Evolutionary conservation across 140 eudicot species (phyloP).

Genomic region (Erigeron philadelphicus): DNA sequence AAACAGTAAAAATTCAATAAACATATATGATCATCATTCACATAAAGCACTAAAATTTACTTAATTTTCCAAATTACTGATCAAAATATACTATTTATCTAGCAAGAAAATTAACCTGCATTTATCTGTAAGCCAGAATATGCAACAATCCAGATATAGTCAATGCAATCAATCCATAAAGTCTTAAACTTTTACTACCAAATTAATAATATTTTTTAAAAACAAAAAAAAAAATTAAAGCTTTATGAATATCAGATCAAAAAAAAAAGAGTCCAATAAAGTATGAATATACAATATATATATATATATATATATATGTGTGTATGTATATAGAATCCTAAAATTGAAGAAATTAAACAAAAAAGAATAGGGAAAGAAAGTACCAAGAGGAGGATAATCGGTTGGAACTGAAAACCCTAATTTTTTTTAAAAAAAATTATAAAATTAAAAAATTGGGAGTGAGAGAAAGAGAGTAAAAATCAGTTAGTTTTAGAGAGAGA

Average conservation of each 20-base stretch:
- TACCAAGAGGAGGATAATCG: slow-evolving; percentile 3
- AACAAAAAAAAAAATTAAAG: background rate
- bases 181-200: too few relatives aligned
- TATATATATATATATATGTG: slow-evolving; percentile 14
- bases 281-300: background rate
- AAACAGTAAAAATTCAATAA: slow-evolving; percentile 7
- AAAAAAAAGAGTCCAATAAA: slow-evolving; percentile 16
- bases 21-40: background rate
- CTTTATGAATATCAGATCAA: slow-evolving; percentile 22
- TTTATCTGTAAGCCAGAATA: too few relatives aligned
- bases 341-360: slow-evolving; percentile 4
- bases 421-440: too few relatives aligned
- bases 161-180: too few relatives aligned
- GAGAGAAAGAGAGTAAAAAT: too few relatives aligned
- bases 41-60: background rate
- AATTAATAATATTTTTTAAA: background rate
- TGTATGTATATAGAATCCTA: slow-evolving; percentile 20
- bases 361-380: slow-evolving; percentile 24
- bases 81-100: too few relatives aligned
- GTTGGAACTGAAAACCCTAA: slow-evolving; percentile 29
- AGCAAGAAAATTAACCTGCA: too few relatives aligned
- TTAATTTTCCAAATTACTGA: too few relatives aligned
- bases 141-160: too few relatives aligned
- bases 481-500: too few relatives aligned
- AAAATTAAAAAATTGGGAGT: too few relatives aligned